These are phyloP conservation scores for Calonectria naviculata DNA, from an alignment of 2,329 filamentous ascomycete species.

Conservation along the genomic window DNA sequence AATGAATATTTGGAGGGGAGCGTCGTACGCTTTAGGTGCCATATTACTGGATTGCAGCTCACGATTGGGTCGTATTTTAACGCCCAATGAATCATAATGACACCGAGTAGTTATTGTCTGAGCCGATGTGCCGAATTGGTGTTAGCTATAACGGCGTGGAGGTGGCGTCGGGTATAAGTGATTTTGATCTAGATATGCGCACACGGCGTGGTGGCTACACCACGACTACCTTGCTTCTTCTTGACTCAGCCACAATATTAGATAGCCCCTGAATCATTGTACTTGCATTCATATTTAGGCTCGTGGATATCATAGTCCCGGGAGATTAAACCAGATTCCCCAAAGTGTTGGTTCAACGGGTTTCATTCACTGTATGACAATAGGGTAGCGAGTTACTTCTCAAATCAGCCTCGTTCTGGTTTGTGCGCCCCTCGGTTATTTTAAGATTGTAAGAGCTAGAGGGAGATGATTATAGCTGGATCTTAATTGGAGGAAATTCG, in stretches of 20 bases:
- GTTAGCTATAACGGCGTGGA: not conserved
- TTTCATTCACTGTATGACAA: not conserved
- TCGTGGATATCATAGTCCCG: no score
- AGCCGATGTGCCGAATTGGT: not conserved
- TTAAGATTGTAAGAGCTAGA: not conserved
- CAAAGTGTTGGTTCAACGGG: no score
- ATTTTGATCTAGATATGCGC: no score
- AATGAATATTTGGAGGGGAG: no score
- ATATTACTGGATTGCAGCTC: not conserved
- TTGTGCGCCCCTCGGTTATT: not conserved
- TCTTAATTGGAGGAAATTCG: not conserved
- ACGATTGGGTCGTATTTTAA: not conserved
- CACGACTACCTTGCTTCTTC: no score
- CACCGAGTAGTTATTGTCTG: not conserved
- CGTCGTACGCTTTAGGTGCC: no score
- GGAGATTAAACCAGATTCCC: no score
- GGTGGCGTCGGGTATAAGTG: no score
- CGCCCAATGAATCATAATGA: not conserved
- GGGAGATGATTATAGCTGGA: not conserved
- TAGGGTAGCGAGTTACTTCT: not conserved
- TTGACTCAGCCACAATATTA: no score
- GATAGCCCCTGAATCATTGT: no score
- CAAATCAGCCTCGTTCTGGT: not conserved
- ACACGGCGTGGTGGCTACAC: no score
- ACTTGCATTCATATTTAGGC: no score